Conservation (phyloP, 23 red algal species). For the Gracilariopsis chorda region DNA sequence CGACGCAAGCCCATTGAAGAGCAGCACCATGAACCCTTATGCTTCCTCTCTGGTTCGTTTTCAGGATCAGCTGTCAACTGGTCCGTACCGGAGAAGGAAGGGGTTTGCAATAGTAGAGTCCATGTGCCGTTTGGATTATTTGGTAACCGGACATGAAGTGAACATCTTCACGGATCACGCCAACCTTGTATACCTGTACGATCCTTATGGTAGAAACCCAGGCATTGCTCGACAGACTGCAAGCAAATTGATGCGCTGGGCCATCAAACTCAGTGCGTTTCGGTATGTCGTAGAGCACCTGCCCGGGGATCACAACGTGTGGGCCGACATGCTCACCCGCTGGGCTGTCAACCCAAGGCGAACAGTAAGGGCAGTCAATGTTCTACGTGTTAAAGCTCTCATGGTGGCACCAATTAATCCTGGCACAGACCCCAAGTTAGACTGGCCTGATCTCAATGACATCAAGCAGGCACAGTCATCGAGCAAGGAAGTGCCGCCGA, state of each 20-base stretch:
- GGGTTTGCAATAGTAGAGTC: constrained; percentile 33
- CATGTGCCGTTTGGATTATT: not conserved
- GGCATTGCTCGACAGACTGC: not conserved
- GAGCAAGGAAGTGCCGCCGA: not conserved
- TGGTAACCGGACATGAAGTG: not conserved
- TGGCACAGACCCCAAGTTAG: not conserved
- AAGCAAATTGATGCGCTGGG: constrained; percentile 1
- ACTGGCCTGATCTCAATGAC: not conserved
- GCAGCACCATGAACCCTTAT: not conserved
- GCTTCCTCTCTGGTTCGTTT: constrained; percentile 13
- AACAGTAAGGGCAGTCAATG: not conserved
- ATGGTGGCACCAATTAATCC: not conserved
- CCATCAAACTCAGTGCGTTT: not conserved
- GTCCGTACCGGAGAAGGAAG: not conserved
- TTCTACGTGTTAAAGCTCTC: not conserved
- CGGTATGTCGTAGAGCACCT: not conserved
- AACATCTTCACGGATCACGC: constrained; percentile 15
- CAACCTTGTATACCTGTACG: constrained; percentile 8
- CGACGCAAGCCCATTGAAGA: not conserved
- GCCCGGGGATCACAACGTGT: not conserved
- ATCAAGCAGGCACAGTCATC: not conserved
- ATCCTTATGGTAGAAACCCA: not conserved
- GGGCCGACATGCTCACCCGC: constrained; percentile 5
- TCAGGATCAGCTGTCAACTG: not conserved
- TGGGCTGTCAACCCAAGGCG: not conserved